Evolutionary conservation across 768 basidiomycete species (phyloP).

Genomic region (Hericium coralloides): DNA sequence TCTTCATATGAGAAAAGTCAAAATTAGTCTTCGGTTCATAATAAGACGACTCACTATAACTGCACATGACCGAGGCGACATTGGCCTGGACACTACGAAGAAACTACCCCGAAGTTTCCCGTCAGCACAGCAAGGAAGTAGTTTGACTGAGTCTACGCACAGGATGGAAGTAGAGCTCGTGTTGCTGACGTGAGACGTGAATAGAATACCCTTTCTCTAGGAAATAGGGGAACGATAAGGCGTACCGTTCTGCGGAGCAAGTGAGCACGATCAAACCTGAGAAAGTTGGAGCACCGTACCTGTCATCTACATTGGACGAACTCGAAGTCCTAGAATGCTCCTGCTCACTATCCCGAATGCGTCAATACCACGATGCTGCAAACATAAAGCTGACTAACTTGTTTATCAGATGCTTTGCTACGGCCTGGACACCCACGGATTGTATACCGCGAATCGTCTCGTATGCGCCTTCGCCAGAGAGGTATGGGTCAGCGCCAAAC

Average conservation of each 20-base stretch:
- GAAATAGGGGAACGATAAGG: too few species aligned
- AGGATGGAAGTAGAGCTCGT: slow-evolving; percentile 16
- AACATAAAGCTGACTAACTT: neutral
- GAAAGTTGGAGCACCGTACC: slow-evolving; percentile 2
- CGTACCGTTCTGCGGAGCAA: too few species aligned
- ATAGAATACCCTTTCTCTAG: too few species aligned
- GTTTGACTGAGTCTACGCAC: neutral
- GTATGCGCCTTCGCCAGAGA: slow-evolving; percentile 24
- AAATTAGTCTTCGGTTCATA: neutral
- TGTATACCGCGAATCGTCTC: slow-evolving; percentile 23
- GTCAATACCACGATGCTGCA: neutral
- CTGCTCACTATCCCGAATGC: slow-evolving; percentile 10
- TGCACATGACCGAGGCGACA: slow-evolving; percentile 19
- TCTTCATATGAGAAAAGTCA: slow-evolving; percentile 1
- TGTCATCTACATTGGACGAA: slow-evolving; percentile 18
- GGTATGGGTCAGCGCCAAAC: slow-evolving; percentile 22
- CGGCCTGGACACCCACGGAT: slow-evolving; percentile 21
- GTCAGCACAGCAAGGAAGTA: neutral
- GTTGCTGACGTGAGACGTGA: slow-evolving; percentile 7
- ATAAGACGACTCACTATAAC: slow-evolving; percentile 13
- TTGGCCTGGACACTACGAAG: slow-evolving; percentile 18
- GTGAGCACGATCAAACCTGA: neutral
- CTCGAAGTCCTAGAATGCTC: slow-evolving; percentile 14
- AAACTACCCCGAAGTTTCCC: slow-evolving; percentile 4
- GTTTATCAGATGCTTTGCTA: slow-evolving; percentile 16